These are phyloP conservation scores for Gossypium laxum DNA, from an alignment of 441 rosid species.

Conservation along the genomic window DNA sequence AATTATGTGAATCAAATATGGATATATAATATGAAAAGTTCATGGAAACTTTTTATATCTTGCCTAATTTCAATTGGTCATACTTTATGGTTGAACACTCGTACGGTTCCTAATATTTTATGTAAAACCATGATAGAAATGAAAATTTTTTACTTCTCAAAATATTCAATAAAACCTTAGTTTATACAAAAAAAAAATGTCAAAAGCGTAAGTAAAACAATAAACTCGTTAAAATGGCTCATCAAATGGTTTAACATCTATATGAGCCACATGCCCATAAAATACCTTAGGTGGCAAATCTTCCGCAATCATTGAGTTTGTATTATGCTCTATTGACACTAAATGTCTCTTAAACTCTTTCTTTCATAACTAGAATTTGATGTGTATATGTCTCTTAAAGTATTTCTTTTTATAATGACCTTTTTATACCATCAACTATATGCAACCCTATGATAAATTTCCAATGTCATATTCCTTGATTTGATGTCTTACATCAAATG, in stretches of 20 bases:
- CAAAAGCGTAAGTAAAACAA: neutral
- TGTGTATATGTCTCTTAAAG: neutral
- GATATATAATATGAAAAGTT: neutral
- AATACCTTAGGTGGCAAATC: neutral
- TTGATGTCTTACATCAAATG: neutral
- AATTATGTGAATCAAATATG: neutral
- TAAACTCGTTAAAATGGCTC: neutral
- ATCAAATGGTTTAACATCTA: neutral
- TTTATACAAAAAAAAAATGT: neutral
- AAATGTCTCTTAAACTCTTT: neutral
- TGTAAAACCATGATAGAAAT: neutral
- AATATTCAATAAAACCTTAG: neutral
- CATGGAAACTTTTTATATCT: neutral
- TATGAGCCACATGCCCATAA: neutral
- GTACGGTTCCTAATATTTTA: too few relatives aligned
- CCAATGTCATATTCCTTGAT: neutral
- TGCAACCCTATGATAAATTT: neutral
- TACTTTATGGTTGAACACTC: neutral
- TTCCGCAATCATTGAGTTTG: neutral
- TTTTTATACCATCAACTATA: neutral
- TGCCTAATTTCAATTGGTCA: too few relatives aligned
- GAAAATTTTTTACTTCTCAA: too few relatives aligned
- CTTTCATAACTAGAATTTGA: neutral
- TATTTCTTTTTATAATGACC: too few relatives aligned
- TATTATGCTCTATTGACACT: too few relatives aligned